Conservation (phyloP, 2,329 filamentous ascomycete species). For the Metarhizium album region DNA sequence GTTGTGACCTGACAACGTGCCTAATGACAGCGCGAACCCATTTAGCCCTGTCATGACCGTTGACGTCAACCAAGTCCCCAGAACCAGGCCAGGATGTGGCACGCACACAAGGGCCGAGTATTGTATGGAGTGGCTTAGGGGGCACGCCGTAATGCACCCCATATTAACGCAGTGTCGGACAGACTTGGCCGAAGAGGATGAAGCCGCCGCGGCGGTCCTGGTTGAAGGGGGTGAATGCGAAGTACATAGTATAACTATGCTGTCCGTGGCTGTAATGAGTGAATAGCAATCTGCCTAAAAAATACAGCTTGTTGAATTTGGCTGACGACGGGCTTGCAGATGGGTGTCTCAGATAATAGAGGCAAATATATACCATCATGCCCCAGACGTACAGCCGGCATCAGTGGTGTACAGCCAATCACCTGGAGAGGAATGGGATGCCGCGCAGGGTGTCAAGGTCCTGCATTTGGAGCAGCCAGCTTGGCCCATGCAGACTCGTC, state of each 20-base stretch:
- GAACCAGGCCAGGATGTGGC: neutral
- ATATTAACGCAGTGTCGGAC: neutral
- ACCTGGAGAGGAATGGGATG: too few relatives aligned
- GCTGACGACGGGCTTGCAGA: conserved; percentile 6
- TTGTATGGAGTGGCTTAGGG: neutral
- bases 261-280: neutral
- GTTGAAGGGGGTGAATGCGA: neutral
- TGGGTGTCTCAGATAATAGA: neutral
- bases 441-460: too few relatives aligned
- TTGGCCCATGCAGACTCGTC: neutral
- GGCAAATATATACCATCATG: too few relatives aligned
- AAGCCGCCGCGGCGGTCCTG: neutral
- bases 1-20: too few relatives aligned
- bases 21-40: neutral
- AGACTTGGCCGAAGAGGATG: neutral
- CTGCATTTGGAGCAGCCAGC: neutral
- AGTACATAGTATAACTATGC: neutral
- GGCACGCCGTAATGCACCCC: conserved; percentile 1
- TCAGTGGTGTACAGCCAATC: too few relatives aligned
- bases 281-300: neutral
- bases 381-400: too few relatives aligned
- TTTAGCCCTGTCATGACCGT: neutral
- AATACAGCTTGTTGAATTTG: neutral
- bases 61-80: conserved; percentile 3
- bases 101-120: neutral